Base-by-base conservation (phyloP, 2,329 filamentous ascomycete species). In the Cylindrodendrum hubeiense region DNA sequence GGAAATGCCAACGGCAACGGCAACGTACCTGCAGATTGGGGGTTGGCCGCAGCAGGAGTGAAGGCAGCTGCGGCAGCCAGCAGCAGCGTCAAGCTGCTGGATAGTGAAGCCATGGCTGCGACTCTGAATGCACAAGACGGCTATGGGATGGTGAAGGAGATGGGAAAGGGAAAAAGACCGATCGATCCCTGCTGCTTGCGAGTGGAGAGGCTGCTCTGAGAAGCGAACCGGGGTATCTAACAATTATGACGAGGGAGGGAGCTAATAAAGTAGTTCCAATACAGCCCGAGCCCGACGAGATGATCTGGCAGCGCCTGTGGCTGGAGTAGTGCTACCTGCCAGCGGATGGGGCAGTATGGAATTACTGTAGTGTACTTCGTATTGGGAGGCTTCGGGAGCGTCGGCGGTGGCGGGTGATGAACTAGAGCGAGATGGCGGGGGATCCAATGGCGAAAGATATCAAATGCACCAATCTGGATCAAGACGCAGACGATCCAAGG, bases 11-110 rank as follows among this genome's bases (percentile, higher is more conserved):
- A n/a, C n/a, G 15, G 9, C 37, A 28, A 47, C 9, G 33, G 12
- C 52, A 41, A 65, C 72, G 60, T 71, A 74, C 72, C 62, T 37
- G 51, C 22, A 8, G 56, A 33, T 50, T 60, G 55, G 46, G 72
- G 70, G 46, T 51, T 69, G 12, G 73, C 73, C 34, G 61, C 33
- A 13, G 67, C 65, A 4, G 70, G 68, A 49, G 57, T 56, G 15
- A 75, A 21, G 17, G 67, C 71, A 17, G 71, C 64, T 7, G 71
- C 60, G 34, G 74, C 74, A 55, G 70, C 74, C 70, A 76, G 63
- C 41, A 76, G 61, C 30, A 71, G 65, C 52, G 72, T 62, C 53
- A 76, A 64, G 61, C 71, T 61, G 44, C 66, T 59, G 46, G 74
- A 63, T 30, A 76, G 63, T 52, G 65, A 59, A 30, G 71, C 69